Base-by-base conservation (phyloP, 208 protist genomes). In the Wallacemonas sp. region DNA sequence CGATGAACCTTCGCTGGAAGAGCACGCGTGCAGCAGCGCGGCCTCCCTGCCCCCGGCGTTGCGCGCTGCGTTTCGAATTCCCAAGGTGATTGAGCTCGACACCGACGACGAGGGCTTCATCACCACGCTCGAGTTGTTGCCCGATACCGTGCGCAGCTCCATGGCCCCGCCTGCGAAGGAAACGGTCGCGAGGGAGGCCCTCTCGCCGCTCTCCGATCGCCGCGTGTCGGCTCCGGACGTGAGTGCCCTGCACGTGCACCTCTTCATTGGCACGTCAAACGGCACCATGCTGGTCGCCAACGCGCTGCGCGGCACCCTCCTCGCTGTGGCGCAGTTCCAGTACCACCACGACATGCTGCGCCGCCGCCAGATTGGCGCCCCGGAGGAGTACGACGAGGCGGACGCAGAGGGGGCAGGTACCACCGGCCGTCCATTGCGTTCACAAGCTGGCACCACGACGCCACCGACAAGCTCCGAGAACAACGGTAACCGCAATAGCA, bases 181-280 rank as follows among this genome's bases (percentile, higher is more conserved):
- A 3, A 3, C 44, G 44, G 32, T 8, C 20, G 8, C 61, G n/a
- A 48, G 8, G 38, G 61, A 61, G 7, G 28, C 52, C 61, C 10
- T 57, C 55, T 38, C 62, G 39, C 32, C 42, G 18, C 42, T 45
- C 20, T 33, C 33, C 18, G 31, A 26, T 20, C 38, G 25, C 20
- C n/a, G 44, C 32, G 18, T 45, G 33, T 29, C 32, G 29, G 25
- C 31, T 46, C 41, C 42, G 20, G 32, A 80, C 52, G 22, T 39
- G 65, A 38, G 32, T 31, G 46, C 65, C 2, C 38, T 87, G 14
- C 77, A 90, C 69, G 76, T 94, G 20, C 85, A 92, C 74, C 76
- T 96, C 18, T 87, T 96, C 55, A 90, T 96, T 68, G 90, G 90
- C 29, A 96, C 90, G 3, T 84, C 74, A 20, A 88, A 87, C 44